Evolutionary conservation across 306 rosid genomes (phyloP).

Genomic region (Lotus japonicus): DNA sequence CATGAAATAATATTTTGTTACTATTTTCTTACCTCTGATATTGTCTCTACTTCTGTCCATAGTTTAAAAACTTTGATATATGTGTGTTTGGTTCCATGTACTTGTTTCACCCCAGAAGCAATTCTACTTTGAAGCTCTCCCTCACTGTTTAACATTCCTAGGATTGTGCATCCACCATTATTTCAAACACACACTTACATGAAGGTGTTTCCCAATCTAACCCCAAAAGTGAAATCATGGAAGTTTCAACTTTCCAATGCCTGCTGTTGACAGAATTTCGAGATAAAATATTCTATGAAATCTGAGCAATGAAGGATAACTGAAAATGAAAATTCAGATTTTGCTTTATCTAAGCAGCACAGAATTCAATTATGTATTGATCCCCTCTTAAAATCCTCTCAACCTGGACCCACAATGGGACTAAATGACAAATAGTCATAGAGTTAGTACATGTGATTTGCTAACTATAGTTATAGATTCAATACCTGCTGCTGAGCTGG

Average conservation of each 20-base stretch:
- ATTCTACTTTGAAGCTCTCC: too few species aligned
- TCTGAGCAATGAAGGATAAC: slow-evolving; percentile 3
- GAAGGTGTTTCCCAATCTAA: neutral
- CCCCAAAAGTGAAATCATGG: neutral
- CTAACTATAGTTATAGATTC: slow-evolving; percentile 2
- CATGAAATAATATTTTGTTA: slow-evolving; percentile 32
- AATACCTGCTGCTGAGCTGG: slow-evolving; percentile 29
- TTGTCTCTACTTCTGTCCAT: neutral
- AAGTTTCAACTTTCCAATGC: neutral
- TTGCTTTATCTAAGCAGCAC: slow-evolving; percentile 2
- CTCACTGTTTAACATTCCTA: too few species aligned
- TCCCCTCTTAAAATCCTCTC: slow-evolving; percentile 12
- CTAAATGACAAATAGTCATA: slow-evolving; percentile 7
- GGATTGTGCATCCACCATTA: too few species aligned
- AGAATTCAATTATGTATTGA: slow-evolving; percentile 7
- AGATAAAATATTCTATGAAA: slow-evolving; percentile 2
- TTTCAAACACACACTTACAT: neutral
- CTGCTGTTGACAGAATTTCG: neutral
- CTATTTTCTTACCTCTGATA: neutral
- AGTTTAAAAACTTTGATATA: neutral
- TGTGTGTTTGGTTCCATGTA: too few species aligned
- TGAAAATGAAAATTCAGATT: neutral
- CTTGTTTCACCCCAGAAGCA: too few species aligned
- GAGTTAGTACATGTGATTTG: slow-evolving; percentile 30
- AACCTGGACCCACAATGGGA: slow-evolving; percentile 16